A percentile compares a stretch with the other conserved stretches of the same genome.
Conservation (phyloP, 805 yeast genomes). For the Saturnispora saitoi region DNA sequence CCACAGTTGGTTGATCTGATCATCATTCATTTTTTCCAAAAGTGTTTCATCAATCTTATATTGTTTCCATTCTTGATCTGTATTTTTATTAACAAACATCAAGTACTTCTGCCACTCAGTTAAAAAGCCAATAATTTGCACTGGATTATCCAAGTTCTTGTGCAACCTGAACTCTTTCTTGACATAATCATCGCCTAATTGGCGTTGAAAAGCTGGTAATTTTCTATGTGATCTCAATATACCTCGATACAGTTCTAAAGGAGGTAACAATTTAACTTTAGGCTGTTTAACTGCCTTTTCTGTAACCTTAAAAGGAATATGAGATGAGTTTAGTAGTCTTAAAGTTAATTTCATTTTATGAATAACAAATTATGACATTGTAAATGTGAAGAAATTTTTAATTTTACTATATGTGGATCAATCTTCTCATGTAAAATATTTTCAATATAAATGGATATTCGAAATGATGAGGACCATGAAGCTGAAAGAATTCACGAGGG, state of each 20-base stretch:
- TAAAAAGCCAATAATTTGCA: conserved; percentile 87
- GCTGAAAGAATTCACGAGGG: conserved; percentile 52
- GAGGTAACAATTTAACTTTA: conserved; percentile 51
- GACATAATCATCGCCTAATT: conserved; percentile 85
- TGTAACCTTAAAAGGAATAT: conserved; percentile 21
- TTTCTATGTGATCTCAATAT: conserved; percentile 72
- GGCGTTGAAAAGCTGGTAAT: conserved; percentile 60
- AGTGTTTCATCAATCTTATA: conserved; percentile 54
- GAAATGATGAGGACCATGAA: conserved; percentile 4
- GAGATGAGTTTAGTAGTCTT: background rate
- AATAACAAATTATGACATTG: background rate
- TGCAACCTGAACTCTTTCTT: conserved; percentile 86
- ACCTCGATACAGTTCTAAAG: conserved; percentile 68
- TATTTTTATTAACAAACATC: conserved; percentile 34
- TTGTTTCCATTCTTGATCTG: conserved; percentile 55
- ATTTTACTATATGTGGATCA: background rate
- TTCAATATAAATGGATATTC: no score
- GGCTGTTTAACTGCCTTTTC: conserved; percentile 20
- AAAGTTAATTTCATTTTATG: background rate
- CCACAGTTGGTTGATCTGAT: conserved; percentile 76
- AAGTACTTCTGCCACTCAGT: conserved; percentile 91
- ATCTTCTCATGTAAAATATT: background rate
- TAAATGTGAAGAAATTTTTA: background rate
- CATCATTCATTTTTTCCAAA: conserved; percentile 79
- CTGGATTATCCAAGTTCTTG: conserved; percentile 72